Base-by-base conservation (phyloP, 495 filamentous ascomycete species). In the Chaetomidium leptoderma region DNA sequence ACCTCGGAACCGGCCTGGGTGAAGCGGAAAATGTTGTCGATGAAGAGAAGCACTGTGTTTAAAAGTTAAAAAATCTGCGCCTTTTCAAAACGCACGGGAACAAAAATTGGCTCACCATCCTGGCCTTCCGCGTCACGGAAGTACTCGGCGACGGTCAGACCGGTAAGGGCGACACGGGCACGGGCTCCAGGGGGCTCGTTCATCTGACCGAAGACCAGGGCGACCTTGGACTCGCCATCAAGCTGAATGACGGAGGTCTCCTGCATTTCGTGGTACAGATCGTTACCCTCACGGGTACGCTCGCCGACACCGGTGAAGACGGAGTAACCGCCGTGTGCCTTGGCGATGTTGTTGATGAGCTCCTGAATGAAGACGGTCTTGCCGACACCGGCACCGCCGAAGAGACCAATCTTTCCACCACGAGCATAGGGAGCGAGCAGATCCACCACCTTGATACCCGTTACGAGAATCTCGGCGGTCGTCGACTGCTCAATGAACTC, bases 211-310 rank as follows among this genome's bases (percentile, higher is more conserved):
- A 98, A 98, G 64, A 97, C 93, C 64, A 98, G 84, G 62, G 93
- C 90, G 80, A 97, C 93, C 88, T 98, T 98, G 76, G 93, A 98
- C 69, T 96, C 91, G 79, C 93, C 93, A 62, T 98, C 93, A 61
- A 98, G 90, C 77, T 98, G 82, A 80, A 98, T 98, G 85, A 98
- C 93, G 80, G 86, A 86, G 71, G 93, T 98, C 83, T 98, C 92
- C 83, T 98, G 93, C 93, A 98, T 98, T 88, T 98, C 93, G 83
- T 98, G 95, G 88, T 98, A 98, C 84, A 98, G 80, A 87, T 98
- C 93, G 86, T 98, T 98, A 86, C 93, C 93, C 86, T 98, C 93
- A 88, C 93, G 93, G 71, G 93, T 98, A 83, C 93, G 93, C 88
- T 98, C 93, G 71, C 93, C 93, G 78, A 98, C 93, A 91, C 93